Evolutionary conservation across 345 rosid genomes (phyloP).

Genomic region (Pugionium dolabratum): DNA sequence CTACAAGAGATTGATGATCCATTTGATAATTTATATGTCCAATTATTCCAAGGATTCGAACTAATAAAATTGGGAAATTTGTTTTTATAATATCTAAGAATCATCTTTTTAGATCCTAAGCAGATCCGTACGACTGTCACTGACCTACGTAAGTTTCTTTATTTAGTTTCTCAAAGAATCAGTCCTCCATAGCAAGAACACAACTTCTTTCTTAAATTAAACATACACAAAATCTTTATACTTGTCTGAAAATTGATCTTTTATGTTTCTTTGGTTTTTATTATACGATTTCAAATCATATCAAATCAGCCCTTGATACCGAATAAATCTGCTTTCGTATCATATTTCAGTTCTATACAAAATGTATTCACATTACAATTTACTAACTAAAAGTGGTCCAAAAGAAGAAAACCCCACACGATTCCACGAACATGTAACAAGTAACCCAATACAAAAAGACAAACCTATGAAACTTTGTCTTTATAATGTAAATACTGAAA

Average conservation of each 20-base stretch:
- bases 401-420: slow-evolving; percentile 27
- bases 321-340: slow-evolving; percentile 27
- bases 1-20: too few species aligned
- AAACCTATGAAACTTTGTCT: too few species aligned
- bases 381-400: slow-evolving; percentile 33
- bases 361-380: neutral
- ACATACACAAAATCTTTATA: slow-evolving; percentile 27
- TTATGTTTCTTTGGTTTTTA: slow-evolving; percentile 7
- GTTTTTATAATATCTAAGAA: neutral
- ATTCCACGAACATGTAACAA: slow-evolving; percentile 36
- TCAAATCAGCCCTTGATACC: slow-evolving; percentile 30
- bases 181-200: slow-evolving; percentile 28
- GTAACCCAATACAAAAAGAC: slow-evolving; percentile 26
- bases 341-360: slow-evolving; percentile 19
- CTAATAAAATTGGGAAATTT: neutral
- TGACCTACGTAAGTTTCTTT: slow-evolving; percentile 30
- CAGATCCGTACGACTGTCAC: slow-evolving; percentile 38
- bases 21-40: too few species aligned
- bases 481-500: slow-evolving; percentile 43
- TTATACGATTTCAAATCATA: slow-evolving; percentile 32
- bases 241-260: slow-evolving; percentile 4
- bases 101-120: slow-evolving; percentile 19
- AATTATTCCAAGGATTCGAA: neutral
- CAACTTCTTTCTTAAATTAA: slow-evolving; percentile 30
- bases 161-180: slow-evolving; percentile 30